Evolutionary conservation across 1,139 yeast genomes (phyloP), one percentile per base, ranked within the genome.

Genomic region (Lizanozyma gosingica): DNA sequence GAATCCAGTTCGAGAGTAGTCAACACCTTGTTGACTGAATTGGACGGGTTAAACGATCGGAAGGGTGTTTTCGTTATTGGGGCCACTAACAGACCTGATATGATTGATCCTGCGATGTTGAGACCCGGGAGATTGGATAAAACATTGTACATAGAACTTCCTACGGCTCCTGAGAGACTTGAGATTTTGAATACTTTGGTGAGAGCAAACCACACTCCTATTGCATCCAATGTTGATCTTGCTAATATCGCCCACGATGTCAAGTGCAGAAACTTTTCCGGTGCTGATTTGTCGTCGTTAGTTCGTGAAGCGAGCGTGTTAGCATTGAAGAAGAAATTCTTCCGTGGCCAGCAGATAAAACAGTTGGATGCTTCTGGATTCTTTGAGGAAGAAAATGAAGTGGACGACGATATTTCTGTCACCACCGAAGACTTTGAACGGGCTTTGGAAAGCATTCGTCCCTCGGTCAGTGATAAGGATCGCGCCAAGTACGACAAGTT

Each of bases 91-190:
- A 75, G 98, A 57, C 97, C 97, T 0, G 98, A 92, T 60, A 92
- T 92, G 88, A 92, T 92, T 48, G 98, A 92, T 60, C 92, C 96
- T 6, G 98, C 98, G 1, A 92, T 92, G 97, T 67, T 92, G 41
- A 77, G 98, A 56, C 98, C 98, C 0, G 98, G 98, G 2, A 77
- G 98, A 58, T 71, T 92, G 52, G 98, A 92, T 56, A 92, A 92
- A 60, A 90, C 96, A 3, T 67, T 92, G 38, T 90, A 82, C 59
- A 94, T 92, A 36, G 97, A 92, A 57, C 68, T 92, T 39, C 98
- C 98, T 2, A 75, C 79, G 4, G 76, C 78, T 1, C 71, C 65
- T 4, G 98, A 92, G 57, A 73, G 96, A 45, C 63, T 71, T 3
- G 97, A 90, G 46, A 92, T 92, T 43, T 67, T 92, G 54, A 73